A percentile compares a stretch with the other conserved stretches of the same genome.
phyloP scores from a whole-genome alignment of 108 stramenopile species.

The Cyclostephanos invisitatus region DNA sequence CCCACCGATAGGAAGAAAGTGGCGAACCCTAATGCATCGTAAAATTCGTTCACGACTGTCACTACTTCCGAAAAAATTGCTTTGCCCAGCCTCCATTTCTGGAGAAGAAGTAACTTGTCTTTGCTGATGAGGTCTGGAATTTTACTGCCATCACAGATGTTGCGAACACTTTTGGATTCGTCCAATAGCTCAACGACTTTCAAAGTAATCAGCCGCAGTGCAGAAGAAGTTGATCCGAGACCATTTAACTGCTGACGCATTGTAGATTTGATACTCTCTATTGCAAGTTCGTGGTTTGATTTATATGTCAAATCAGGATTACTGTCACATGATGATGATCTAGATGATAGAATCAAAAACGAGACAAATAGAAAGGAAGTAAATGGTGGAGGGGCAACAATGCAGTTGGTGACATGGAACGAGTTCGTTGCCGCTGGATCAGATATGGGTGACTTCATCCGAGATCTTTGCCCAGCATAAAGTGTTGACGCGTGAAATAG shows the following conservation, averaged over 20 bases:
- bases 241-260: conserved; percentile 13
- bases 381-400: conserved; percentile 32
- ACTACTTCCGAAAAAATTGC: conserved; percentile 23
- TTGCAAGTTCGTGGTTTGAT: conserved; percentile 15
- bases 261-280: conserved; percentile 9
- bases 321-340: neutral
- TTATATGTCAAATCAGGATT: neutral
- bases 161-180: conserved; percentile 11
- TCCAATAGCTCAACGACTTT: conserved; percentile 41
- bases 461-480: conserved; percentile 37
- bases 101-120: neutral
- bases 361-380: conserved; percentile 36
- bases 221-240: conserved; percentile 30
- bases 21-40: conserved; percentile 33
- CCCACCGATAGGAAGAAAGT: conserved; percentile 51
- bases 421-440: conserved; percentile 12
- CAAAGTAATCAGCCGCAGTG: conserved; percentile 36
- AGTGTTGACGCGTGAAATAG: conserved; percentile 21
- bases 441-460: conserved; percentile 5
- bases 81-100: conserved; percentile 34
- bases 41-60: conserved; percentile 20
- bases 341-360: conserved; percentile 26
- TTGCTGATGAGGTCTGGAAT: neutral
- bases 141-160: neutral
- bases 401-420: conserved; percentile 35